phyloP scores from a whole-genome alignment of 148 eudicot genomes.

The Fagopyrum tataricum region DNA sequence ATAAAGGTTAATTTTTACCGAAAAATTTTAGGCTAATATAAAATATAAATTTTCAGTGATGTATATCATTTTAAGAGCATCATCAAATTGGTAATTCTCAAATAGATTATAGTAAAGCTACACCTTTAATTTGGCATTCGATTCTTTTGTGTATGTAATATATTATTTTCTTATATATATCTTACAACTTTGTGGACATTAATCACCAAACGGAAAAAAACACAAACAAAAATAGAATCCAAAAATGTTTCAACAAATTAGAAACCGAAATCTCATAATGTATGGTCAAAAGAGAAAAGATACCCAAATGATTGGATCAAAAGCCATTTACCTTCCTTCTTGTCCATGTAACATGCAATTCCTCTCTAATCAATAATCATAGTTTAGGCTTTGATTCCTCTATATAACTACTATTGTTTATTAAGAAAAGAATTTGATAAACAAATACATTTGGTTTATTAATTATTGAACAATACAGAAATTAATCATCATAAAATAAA shows the following conservation, averaged over 20 bases:
- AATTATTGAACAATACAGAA: too few relatives aligned
- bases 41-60: background rate
- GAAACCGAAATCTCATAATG: background rate
- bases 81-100: background rate
- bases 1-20: too few relatives aligned
- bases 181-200: background rate
- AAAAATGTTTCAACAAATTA: background rate
- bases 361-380: background rate
- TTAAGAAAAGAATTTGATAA: too few relatives aligned
- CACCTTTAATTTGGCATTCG: background rate
- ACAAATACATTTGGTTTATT: too few relatives aligned
- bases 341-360: background rate
- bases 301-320: background rate
- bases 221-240: background rate
- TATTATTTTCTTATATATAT: background rate
- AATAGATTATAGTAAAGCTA: background rate
- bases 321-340: background rate
- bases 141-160: background rate
- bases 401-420: too few relatives aligned
- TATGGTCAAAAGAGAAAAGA: conserved; percentile 7
- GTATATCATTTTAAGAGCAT: background rate
- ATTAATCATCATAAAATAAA: too few relatives aligned
- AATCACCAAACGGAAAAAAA: background rate
- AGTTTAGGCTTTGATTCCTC: background rate
- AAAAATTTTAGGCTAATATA: background rate